Conservation (phyloP, 768 basidiomycete genomes). For the Suillus brevipes region DNA sequence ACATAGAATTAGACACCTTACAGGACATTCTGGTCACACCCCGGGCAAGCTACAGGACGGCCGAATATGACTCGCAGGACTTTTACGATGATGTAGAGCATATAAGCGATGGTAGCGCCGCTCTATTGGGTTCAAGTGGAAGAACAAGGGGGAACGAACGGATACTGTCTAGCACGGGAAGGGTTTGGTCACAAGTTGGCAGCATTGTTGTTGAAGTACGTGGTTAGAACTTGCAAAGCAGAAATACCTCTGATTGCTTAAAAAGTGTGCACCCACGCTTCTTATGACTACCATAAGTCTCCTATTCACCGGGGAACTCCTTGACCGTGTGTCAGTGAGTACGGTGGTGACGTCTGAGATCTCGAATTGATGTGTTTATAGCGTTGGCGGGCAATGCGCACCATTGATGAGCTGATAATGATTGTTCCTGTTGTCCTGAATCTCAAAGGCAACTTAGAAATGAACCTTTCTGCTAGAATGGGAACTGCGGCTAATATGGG, state of each 20-base stretch:
- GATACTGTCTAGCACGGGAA: slow-evolving; percentile 14
- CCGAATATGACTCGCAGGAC: slow-evolving; percentile 35
- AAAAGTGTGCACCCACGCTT: slow-evolving; percentile 83
- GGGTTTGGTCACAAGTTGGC: slow-evolving; percentile 55
- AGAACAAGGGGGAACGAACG: slow-evolving; percentile 30
- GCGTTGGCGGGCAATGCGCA: slow-evolving; percentile 87
- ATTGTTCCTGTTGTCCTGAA: slow-evolving; percentile 94
- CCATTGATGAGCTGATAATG: slow-evolving; percentile 94
- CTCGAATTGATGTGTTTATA: slow-evolving; percentile 28
- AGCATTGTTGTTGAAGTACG: slow-evolving; percentile 73
- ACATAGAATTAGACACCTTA: slow-evolving; percentile 37
- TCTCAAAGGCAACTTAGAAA: slow-evolving; percentile 97
- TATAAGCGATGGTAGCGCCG: slow-evolving; percentile 43
- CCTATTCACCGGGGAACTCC: slow-evolving; percentile 86
- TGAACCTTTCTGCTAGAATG: slow-evolving; percentile 96
- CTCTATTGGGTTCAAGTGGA: slow-evolving; percentile 42
- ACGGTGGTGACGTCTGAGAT: slow-evolving; percentile 6
- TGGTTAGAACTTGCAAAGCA: slow-evolving; percentile 10
- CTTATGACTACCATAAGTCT: slow-evolving; percentile 81
- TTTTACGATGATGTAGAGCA: slow-evolving; percentile 32
- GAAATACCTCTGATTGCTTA: slow-evolving; percentile 8
- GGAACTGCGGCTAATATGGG: slow-evolving; percentile 94
- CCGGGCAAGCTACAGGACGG: slow-evolving; percentile 15
- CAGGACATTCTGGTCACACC: slow-evolving; percentile 28
- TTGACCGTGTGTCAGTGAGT: slow-evolving; percentile 83